Evolutionary conservation across 495 filamentous ascomycete species (phyloP).

Genomic region (Talaromyces ruber): DNA sequence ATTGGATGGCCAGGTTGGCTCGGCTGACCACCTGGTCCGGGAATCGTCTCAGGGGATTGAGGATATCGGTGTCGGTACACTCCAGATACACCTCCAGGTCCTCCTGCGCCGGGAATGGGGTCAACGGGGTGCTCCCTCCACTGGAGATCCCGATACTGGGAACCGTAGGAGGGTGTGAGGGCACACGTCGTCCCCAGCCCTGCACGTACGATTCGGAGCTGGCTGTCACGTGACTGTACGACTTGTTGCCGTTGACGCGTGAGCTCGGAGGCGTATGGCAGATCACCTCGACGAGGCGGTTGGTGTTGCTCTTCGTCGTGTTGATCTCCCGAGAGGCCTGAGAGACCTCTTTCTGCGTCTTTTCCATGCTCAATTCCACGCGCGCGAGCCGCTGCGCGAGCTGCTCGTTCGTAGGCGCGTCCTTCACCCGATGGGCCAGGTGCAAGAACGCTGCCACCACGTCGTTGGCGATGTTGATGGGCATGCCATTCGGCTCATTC

Average conservation of each 20-base stretch:
- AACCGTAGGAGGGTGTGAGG: background rate
- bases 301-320: background rate
- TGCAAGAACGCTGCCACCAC: background rate
- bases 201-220: background rate
- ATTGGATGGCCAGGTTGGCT: background rate
- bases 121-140: background rate
- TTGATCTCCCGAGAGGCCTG: background rate
- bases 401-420: background rate
- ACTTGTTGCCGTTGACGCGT: background rate
- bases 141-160: background rate
- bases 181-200: background rate
- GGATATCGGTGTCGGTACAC: background rate
- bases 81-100: slow-evolving; percentile 1
- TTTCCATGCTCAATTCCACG: background rate
- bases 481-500: background rate
- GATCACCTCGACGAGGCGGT: background rate
- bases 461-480: background rate
- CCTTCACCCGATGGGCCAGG: background rate
- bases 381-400: background rate
- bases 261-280: background rate
- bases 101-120: background rate
- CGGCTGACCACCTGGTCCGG: background rate
- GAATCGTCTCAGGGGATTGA: background rate
- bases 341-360: slow-evolving; percentile 2
- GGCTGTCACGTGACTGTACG: background rate